Evolutionary conservation across 495 filamentous ascomycete genomes (phyloP).

Genomic region (Echria macrotheca): DNA sequence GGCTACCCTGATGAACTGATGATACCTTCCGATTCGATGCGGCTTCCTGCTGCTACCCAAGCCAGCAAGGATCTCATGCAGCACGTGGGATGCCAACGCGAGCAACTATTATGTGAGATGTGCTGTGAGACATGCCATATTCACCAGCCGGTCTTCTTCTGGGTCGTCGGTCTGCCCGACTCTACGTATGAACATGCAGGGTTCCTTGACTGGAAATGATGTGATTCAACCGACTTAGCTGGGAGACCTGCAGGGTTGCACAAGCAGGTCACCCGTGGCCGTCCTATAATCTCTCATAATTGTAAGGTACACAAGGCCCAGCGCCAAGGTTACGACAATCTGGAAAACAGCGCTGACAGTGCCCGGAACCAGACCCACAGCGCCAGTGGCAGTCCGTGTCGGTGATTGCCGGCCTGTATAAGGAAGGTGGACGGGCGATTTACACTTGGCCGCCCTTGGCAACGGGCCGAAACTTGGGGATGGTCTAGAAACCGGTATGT

Average conservation of each 20-base stretch:
- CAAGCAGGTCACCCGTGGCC: no score
- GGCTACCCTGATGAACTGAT: neutral
- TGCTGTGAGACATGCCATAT: no score
- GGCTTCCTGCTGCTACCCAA: neutral
- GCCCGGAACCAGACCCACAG: neutral
- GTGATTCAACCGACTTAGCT: no score
- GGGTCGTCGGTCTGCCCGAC: neutral
- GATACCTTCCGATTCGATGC: neutral
- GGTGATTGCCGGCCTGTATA: neutral
- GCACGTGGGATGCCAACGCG: neutral
- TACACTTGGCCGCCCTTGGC: constrained; percentile 10
- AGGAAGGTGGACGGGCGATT: constrained; percentile 7
- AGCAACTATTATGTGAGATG: neutral
- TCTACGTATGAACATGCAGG: neutral
- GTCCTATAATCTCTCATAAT: neutral
- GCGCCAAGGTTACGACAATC: neutral
- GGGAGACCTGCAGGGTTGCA: neutral
- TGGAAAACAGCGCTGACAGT: neutral
- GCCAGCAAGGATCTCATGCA: neutral
- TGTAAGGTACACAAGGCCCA: neutral
- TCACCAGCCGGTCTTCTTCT: no score
- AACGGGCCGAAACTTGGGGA: constrained; percentile 7
- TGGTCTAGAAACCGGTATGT: constrained; percentile 10
- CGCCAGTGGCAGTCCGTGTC: neutral
- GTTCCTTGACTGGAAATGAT: no score